These are phyloP conservation scores for Furcasterigmium furcatum DNA, from an alignment of 2,329 filamentous ascomycete species.

Conservation along the genomic window DNA sequence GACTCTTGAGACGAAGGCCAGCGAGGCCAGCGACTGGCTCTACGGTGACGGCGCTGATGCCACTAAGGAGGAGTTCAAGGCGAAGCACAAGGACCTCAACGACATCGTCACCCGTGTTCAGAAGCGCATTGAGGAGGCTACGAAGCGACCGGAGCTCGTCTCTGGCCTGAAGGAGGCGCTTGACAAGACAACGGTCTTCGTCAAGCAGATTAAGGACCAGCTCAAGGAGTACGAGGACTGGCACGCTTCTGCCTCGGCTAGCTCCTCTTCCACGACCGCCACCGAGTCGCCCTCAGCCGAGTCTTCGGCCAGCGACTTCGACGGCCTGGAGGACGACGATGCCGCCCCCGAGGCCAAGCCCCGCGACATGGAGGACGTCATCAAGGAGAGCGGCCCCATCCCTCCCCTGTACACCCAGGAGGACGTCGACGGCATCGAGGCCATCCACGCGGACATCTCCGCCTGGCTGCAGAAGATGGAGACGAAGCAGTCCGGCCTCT, in stretches of 20 bases:
- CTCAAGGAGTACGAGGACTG: conserved; percentile 66
- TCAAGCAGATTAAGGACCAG: conserved; percentile 66
- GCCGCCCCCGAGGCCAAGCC: conserved; percentile 25
- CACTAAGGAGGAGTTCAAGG: conserved; percentile 68
- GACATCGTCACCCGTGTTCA: conserved; percentile 75
- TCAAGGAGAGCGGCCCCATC: conserved; percentile 46
- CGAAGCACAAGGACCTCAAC: conserved; percentile 73
- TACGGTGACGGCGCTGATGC: conserved; percentile 82
- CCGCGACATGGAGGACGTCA: conserved; percentile 39
- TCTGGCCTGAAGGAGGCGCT: conserved; percentile 67
- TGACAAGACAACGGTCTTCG: conserved; percentile 66
- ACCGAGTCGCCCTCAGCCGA: conserved; percentile 43
- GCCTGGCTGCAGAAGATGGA: conserved; percentile 76
- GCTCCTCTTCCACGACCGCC: conserved; percentile 30
- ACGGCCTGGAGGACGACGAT: conserved; percentile 74
- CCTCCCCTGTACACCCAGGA: conserved; percentile 68
- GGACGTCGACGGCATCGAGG: conserved; percentile 66
- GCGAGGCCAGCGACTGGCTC: conserved; percentile 80
- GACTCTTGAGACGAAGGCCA: conserved; percentile 64
- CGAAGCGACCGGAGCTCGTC: conserved; percentile 68
- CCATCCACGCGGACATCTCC: conserved; percentile 57
- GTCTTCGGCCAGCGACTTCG: conserved; percentile 55
- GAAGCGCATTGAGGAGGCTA: conserved; percentile 69
- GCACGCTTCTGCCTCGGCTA: conserved; percentile 48
- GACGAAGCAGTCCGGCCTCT: conserved; percentile 67